Evolutionary conservation across 257 asterid genomes (phyloP).

Genomic region (Salvia hispanica): DNA sequence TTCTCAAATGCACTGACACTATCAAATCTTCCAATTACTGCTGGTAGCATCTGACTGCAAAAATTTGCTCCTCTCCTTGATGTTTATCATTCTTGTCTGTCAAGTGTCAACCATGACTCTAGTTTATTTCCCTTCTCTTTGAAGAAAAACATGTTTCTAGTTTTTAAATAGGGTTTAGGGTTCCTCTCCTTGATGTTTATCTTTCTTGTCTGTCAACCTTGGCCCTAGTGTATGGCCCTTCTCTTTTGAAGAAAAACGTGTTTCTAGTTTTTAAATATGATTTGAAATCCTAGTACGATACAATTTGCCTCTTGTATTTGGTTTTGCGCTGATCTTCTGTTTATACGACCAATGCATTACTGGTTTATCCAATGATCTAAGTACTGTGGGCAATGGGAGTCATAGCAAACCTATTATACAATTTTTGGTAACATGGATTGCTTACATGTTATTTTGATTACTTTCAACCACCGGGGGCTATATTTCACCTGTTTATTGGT

Average conservation of each 20-base stretch:
- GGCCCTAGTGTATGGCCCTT: neutral
- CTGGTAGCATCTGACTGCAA: neutral
- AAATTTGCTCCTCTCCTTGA: neutral
- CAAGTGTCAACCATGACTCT: neutral
- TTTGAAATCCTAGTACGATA: neutral
- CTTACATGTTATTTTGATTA: neutral
- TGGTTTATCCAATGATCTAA: slow-evolving; percentile 6
- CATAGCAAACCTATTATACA: neutral
- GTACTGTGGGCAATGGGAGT: neutral
- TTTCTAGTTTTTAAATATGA: neutral
- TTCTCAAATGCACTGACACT: neutral
- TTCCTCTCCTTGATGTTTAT: neutral
- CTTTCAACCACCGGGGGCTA: neutral
- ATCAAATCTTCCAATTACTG: neutral
- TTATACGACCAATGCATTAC: neutral
- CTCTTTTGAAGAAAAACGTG: neutral
- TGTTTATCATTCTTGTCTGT: neutral
- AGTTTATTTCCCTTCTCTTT: neutral
- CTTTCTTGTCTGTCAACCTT: neutral
- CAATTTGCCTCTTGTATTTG: neutral
- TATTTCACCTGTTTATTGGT: too few species aligned
- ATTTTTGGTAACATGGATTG: neutral
- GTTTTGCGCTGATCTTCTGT: neutral
- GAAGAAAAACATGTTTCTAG: neutral
- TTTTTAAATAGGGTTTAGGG: neutral